A percentile compares a stretch with the other conserved stretches of the same genome.
Conservation (phyloP, 805 yeast genomes). For the Ogataea polymorpha region DNA sequence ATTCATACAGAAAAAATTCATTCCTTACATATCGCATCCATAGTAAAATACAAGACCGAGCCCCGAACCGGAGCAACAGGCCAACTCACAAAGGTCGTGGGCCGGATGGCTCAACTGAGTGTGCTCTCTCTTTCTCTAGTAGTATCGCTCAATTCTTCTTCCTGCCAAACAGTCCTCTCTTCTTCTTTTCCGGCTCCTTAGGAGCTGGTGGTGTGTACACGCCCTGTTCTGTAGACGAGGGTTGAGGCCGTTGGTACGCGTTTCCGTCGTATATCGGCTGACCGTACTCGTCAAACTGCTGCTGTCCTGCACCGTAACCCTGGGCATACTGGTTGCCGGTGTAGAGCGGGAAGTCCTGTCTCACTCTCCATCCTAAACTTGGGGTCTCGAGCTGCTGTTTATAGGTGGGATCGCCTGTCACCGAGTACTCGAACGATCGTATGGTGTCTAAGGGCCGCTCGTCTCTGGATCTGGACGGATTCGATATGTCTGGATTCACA, state of each 20-base stretch:
- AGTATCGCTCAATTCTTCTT: constrained; percentile 29
- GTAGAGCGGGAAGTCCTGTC: constrained; percentile 69
- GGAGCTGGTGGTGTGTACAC: constrained; percentile 43
- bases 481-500: constrained; percentile 76
- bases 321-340: constrained; percentile 38
- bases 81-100: background rate
- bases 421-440: constrained; percentile 88
- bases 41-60: constrained; percentile 2
- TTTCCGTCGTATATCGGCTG: constrained; percentile 34
- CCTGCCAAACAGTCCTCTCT: constrained; percentile 77
- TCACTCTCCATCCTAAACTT: constrained; percentile 79
- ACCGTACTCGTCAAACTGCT: constrained; percentile 35
- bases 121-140: background rate
- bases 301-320: constrained; percentile 25
- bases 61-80: background rate
- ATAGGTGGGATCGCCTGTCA: constrained; percentile 81
- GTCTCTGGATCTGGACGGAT: constrained; percentile 89
- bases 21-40: background rate
- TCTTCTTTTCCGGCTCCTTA: constrained; percentile 58
- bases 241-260: constrained; percentile 25
- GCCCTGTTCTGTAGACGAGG: constrained; percentile 26
- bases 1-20: background rate
- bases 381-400: constrained; percentile 79
- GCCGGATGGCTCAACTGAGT: background rate
- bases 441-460: constrained; percentile 98